Percentiles rank a stretch among this genome's conserved stretches.
Conservation (phyloP, 495 filamentous ascomycete species). For the Trichoderma gamsii region DNA sequence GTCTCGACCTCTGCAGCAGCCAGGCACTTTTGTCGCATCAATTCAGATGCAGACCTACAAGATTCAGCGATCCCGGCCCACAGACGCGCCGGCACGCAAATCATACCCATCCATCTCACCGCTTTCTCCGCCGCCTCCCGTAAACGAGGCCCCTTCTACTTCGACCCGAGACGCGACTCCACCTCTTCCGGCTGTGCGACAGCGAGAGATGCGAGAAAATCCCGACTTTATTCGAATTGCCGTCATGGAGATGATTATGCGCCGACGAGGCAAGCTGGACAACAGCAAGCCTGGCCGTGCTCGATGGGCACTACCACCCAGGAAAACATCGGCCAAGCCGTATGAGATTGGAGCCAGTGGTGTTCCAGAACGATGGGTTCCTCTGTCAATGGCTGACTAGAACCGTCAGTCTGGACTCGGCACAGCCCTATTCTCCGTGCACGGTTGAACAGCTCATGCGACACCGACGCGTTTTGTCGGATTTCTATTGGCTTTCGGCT, state of each 20-base stretch:
- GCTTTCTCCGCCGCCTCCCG: constrained; percentile 31
- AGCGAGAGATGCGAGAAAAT: constrained; percentile 89
- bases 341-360: constrained; percentile 48
- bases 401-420: not conserved
- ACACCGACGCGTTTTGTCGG: not conserved
- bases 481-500: not conserved
- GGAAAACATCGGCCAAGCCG: constrained; percentile 51
- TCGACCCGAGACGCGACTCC: constrained; percentile 17
- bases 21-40: constrained; percentile 58
- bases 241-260: constrained; percentile 97
- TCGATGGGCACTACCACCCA: constrained; percentile 78
- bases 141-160: constrained; percentile 27
- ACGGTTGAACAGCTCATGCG: not conserved
- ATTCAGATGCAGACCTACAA: constrained; percentile 86
- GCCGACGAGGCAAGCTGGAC: constrained; percentile 80
- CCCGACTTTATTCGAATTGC: constrained; percentile 89
- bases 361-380: constrained; percentile 45
- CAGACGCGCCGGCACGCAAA: constrained; percentile 21
- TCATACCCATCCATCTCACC: constrained; percentile 28
- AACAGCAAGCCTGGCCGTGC: constrained; percentile 77
- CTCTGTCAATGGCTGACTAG: not conserved
- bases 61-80: constrained; percentile 37
- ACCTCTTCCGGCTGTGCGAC: constrained; percentile 48
- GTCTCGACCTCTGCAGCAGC: constrained; percentile 26
- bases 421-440: not conserved